Base-by-base conservation (phyloP, 139 green algal species). In the Diplosphaera chodatii region DNA sequence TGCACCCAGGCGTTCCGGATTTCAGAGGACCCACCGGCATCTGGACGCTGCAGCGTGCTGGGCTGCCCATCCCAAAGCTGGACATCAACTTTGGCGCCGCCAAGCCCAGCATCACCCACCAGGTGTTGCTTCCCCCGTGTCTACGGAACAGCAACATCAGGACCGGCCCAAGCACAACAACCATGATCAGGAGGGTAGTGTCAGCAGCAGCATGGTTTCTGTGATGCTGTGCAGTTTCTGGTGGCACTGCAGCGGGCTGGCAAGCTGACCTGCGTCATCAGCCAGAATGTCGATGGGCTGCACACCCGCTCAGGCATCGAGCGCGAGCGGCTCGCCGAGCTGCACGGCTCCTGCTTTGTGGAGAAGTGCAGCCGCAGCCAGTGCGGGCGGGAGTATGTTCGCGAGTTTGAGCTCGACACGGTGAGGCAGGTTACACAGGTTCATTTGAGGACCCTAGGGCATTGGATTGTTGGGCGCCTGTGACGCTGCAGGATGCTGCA, bases 291-390 rank as follows among this genome's bases (percentile, higher is more conserved):
- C 23, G 94, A 98, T 78, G 82, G 86, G 30, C 75, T 98, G 75
- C 94, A 98, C 82, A 77, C 94, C 59, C 84, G 94, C 28, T 90
- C 83, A 10, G 93, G 91, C 20, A 74, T 94, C 23, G 90, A 87
- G 0, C 67, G 74, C 5, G 63, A 68, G 0, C 27, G 80, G 67
- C 75, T 98, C 8, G 89, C 94, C 3, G 94, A 99, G 85, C 85
- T 99, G 75, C 94, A 99, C 74, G 94, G 94, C 76, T 97, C 97
- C 83, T 97, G 91, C 81, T 97, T 98, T 70, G 80, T 80, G 21
- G 94, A 99, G 82, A 74, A 81, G 29, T 99, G 94, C 82, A 31
- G 68, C 21, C 55, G 55, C 3, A 98, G 93, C 84, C 74, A n/a
- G n/a, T n/a, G n/a, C n/a, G n/a, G 75, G 56, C 32, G 25, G 0